phyloP scores from a whole-genome alignment of 1,139 yeast genomes.

The Debaryomycetaceae sp. region DNA sequence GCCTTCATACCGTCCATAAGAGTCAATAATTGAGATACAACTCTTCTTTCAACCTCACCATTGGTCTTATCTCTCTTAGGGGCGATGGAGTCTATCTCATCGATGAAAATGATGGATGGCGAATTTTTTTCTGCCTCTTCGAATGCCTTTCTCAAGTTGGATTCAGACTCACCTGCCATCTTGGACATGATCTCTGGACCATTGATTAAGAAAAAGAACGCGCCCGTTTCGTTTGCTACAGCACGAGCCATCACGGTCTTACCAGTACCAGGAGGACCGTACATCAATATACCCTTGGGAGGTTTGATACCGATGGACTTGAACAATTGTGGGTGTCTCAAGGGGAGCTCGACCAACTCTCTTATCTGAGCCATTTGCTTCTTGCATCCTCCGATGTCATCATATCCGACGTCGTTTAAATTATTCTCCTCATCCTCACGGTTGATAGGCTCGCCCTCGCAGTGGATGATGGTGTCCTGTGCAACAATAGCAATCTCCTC shows the following conservation, averaged over 20 bases:
- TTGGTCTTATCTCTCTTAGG: conserved; percentile 99
- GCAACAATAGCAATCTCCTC: conserved; percentile 97
- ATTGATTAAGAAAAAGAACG: conserved; percentile 93
- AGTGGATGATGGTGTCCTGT: conserved; percentile 96
- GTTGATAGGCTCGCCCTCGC: conserved; percentile 98
- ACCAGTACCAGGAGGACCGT: conserved; percentile 99
- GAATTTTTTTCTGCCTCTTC: conserved; percentile 99
- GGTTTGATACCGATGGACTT: conserved; percentile 97
- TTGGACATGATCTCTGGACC: conserved; percentile 99
- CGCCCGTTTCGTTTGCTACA: conserved; percentile 98
- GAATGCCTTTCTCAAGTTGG: conserved; percentile 94
- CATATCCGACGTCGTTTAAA: conserved; percentile 95
- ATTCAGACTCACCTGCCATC: conserved; percentile 99
- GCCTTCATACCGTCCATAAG: conserved; percentile 99
- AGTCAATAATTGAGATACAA: conserved; percentile 93
- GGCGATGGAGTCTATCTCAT: conserved; percentile 97
- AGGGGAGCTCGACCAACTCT: conserved; percentile 93
- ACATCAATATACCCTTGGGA: conserved; percentile 95
- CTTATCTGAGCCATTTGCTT: conserved; percentile 98
- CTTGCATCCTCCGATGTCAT: conserved; percentile 98
- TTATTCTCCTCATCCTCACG: conserved; percentile 98
- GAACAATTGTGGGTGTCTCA: conserved; percentile 95
- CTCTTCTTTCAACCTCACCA: conserved; percentile 97
- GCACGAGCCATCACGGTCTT: conserved; percentile 99
- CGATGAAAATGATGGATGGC: conserved; percentile 95